Evolutionary conservation across 2,329 filamentous ascomycete genomes (phyloP), one percentile per base, ranked within the genome.

Genomic region (Polychaeton citri): DNA sequence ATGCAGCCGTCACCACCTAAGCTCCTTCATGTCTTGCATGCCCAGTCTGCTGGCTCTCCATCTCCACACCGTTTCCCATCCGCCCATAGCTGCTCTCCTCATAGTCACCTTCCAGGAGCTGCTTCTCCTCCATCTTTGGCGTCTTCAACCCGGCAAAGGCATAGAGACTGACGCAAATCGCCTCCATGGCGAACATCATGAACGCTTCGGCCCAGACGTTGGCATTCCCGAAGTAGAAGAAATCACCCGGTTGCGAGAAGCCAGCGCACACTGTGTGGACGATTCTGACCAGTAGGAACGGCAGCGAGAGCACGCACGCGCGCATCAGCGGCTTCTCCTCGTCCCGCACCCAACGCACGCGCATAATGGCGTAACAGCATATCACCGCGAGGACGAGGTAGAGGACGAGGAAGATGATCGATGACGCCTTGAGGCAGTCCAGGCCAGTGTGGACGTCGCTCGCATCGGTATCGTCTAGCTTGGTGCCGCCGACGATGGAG

Each of bases 241-340:
- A 30, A 3, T 39, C 43, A 16, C 41, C 38, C 10, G 36, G 16
- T n/a, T 34, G 37, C 8, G 39, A 36, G 34, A 47, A 53, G 17
- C 36, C 38, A 8, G 41, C 38, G 3, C 40, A 34, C 9, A 51
- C 35, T 26, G 52, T 43, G 49, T 61, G 43, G 50, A 60, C 37
- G 48, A 62, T 38, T 52, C 58, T n/a, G 48, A 61, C 37, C 47
- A 54, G 28, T 31, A 56, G 34, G 40, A 54, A 38, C 18, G 51
- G 41, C 39, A 54, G 17, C 26, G 48, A 42, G 41, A 44, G 17
- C 41, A 53, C 24, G 30, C 38, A 40, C n/a, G 51, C 45, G 33
- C 40, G 32, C 15, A 48, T 6, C n/a, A 54, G 44, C 18, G 38
- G 39, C 15, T 37, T 37, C 21, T 48, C 46, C 5, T 30, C 19